Evolutionary conservation across 2,329 filamentous ascomycete genomes (phyloP).

Genomic region (Rutstroemia sp.): DNA sequence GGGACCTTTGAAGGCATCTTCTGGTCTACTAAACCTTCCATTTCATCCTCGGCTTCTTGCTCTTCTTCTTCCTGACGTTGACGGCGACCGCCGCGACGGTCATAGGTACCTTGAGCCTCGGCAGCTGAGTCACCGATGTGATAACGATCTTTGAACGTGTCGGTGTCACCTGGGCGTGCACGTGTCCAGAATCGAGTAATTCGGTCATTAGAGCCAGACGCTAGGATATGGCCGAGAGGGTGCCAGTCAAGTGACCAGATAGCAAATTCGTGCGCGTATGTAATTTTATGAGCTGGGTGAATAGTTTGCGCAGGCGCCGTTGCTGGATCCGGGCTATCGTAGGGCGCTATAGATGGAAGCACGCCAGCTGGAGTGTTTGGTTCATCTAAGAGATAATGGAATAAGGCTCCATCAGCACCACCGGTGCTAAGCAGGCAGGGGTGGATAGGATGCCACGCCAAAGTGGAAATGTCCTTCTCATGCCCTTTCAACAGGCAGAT

Average conservation of each 20-base stretch:
- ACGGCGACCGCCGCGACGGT: conserved; percentile 67
- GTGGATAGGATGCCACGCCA: conserved; percentile 92
- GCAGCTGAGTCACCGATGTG: conserved; percentile 92
- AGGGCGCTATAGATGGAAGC: conserved; percentile 67
- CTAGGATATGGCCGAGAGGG: conserved; percentile 88
- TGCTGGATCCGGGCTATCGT: conserved; percentile 72
- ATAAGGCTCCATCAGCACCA: conserved; percentile 80
- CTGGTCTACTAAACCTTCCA: conserved; percentile 87
- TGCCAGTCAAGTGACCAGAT: conserved; percentile 99
- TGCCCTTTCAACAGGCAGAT: conserved; percentile 89
- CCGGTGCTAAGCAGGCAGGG: conserved; percentile 84
- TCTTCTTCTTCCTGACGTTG: conserved; percentile 89
- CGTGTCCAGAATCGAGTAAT: conserved; percentile 97
- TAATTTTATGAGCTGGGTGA: conserved; percentile 79
- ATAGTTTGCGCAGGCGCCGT: conserved; percentile 84
- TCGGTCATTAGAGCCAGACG: conserved; percentile 91
- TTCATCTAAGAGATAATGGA: conserved; percentile 94
- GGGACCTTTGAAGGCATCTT: conserved; percentile 62
- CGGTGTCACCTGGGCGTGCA: conserved; percentile 77
- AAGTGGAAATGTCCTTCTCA: conserved; percentile 89
- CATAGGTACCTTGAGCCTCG: conserved; percentile 92
- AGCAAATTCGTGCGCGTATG: conserved; percentile 85
- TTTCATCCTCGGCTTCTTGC: conserved; percentile 87
- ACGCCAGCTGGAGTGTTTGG: conserved; percentile 76
- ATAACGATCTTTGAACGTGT: conserved; percentile 81